Percentiles rank a stretch among this genome's conserved stretches.
phyloP scores from a whole-genome alignment of 345 rosid species.

The Aquilaria yunnanensis region DNA sequence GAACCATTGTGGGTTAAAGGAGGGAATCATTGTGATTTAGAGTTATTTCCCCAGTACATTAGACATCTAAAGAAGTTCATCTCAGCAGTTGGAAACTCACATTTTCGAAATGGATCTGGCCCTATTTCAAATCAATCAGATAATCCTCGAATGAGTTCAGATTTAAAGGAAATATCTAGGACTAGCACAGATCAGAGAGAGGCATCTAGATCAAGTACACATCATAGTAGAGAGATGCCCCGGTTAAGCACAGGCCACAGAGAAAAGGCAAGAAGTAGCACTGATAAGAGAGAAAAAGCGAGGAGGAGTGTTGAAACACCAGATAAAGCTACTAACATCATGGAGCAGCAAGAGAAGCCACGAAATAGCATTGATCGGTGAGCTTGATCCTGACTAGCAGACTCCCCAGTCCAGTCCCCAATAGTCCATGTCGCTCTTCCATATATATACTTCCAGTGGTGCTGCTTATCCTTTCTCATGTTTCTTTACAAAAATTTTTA shows the following conservation, averaged over 20 bases:
- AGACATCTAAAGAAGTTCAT: constrained; percentile 87
- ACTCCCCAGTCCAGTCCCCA: not conserved
- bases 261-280: constrained; percentile 53
- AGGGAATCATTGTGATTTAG: constrained; percentile 90
- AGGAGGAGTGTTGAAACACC: constrained; percentile 37
- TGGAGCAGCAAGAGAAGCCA: constrained; percentile 52
- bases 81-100: constrained; percentile 57
- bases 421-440: not conserved
- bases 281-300: constrained; percentile 48
- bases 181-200: constrained; percentile 43
- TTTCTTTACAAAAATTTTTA: not conserved
- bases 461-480: not conserved
- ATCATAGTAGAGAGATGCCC: constrained; percentile 52
- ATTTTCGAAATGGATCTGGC: constrained; percentile 26
- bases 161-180: constrained; percentile 50
- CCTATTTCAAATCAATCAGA: constrained; percentile 32
- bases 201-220: constrained; percentile 41
- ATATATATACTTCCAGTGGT: not conserved
- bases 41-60: constrained; percentile 75
- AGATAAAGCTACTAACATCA: constrained; percentile 31
- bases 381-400: constrained; percentile 10
- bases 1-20: constrained; percentile 93
- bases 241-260: constrained; percentile 34
- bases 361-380: constrained; percentile 86
- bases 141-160: constrained; percentile 52